Evolutionary conservation across 805 yeast genomes (phyloP).

Genomic region (Blastobotrys chiropterorum): DNA sequence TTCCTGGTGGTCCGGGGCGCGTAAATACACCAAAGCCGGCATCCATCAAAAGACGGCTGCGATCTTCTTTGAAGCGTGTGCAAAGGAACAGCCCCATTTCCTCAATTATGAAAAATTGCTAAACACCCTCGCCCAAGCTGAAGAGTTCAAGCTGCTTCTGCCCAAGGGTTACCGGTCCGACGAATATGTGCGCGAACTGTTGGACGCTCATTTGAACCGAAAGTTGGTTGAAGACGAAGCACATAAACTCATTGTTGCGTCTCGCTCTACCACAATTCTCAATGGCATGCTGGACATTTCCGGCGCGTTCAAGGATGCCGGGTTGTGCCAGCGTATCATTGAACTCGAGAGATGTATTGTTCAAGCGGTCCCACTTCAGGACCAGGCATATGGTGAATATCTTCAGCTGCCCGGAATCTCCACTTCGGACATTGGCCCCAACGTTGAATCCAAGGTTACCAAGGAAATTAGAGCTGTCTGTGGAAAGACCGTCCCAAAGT

Average conservation of each 20-base stretch:
- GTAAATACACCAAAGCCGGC: conserved; percentile 74
- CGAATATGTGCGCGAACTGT: conserved; percentile 42
- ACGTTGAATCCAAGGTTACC: conserved; percentile 11
- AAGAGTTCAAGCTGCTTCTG: conserved; percentile 50
- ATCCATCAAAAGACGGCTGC: conserved; percentile 82
- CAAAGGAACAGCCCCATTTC: conserved; percentile 50
- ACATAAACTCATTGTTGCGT: conserved; percentile 50
- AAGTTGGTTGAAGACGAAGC: conserved; percentile 32
- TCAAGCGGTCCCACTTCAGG: conserved; percentile 62
- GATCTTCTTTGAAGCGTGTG: conserved; percentile 58
- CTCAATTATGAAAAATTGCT: conserved; percentile 52
- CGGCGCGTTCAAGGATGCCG: conserved; percentile 67
- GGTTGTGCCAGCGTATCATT: conserved; percentile 51
- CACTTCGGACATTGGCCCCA: conserved; percentile 13
- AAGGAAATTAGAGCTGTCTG: conserved; percentile 14
- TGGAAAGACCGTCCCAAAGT: conserved; percentile 50
- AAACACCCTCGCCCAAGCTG: conserved; percentile 55
- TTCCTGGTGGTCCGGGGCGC: conserved; percentile 84
- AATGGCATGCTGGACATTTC: conserved; percentile 77
- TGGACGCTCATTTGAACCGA: conserved; percentile 57
- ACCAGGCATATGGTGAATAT: conserved; percentile 50
- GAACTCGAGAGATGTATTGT: conserved; percentile 65
- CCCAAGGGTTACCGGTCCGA: conserved; percentile 31
- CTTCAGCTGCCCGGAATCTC: conserved; percentile 74
- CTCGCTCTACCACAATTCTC: conserved; percentile 59